Conservation (phyloP, 495 filamentous ascomycete genomes). For the Penicillium lividum region DNA sequence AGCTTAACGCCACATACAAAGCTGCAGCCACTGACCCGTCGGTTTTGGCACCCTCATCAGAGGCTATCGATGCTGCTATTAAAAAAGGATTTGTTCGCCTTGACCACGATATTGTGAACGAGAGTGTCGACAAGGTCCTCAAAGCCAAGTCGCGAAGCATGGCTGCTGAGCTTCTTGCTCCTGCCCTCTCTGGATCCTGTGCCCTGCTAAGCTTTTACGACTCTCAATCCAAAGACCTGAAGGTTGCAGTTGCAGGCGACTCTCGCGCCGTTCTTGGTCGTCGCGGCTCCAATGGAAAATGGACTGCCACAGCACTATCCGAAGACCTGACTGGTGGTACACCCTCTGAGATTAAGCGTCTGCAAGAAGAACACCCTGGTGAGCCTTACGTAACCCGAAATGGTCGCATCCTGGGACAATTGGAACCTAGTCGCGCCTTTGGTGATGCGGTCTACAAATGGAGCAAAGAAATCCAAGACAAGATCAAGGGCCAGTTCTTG, state of each 20-base stretch:
- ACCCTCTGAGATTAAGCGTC: constrained; percentile 73
- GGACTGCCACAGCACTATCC: constrained; percentile 85
- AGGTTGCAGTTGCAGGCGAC: constrained; percentile 93
- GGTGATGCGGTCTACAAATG: constrained; percentile 98
- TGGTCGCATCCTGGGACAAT: constrained; percentile 84
- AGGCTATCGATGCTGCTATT: constrained; percentile 85
- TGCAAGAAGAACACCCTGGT: constrained; percentile 82
- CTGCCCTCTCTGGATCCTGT: constrained; percentile 92
- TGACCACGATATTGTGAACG: constrained; percentile 90
- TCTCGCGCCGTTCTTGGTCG: constrained; percentile 91
- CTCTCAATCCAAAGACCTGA: constrained; percentile 73
- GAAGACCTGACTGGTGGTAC: constrained; percentile 92
- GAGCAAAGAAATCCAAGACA: constrained; percentile 77
- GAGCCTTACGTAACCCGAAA: constrained; percentile 82
- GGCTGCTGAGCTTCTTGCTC: constrained; percentile 88
- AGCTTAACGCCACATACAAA: constrained; percentile 93
- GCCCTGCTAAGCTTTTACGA: constrained; percentile 97
- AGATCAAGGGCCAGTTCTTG: constrained; percentile 82
- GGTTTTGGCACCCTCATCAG: constrained; percentile 58
- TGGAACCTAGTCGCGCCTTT: constrained; percentile 92
- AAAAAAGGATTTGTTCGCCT: constrained; percentile 86
- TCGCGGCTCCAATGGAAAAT: constrained; percentile 76
- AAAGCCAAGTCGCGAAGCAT: constrained; percentile 82
- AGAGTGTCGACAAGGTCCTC: constrained; percentile 82
- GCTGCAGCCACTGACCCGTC: constrained; percentile 63